Base-by-base conservation (phyloP, 129 eudicot species). In the Flaveria bidentis region DNA sequence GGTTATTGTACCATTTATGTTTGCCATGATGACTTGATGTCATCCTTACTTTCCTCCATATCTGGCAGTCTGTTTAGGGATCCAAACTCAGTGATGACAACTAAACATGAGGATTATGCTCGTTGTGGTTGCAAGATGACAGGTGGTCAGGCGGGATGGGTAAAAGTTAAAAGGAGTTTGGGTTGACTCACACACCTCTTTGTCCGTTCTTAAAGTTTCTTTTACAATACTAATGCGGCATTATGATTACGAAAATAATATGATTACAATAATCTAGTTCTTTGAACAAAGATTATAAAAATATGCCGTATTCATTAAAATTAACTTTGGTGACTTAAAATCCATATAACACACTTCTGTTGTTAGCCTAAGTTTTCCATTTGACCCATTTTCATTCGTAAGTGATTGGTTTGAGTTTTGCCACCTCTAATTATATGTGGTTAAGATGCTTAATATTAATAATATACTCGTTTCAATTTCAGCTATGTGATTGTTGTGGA, bases 401-500 rank as follows among this genome's bases (percentile, higher is more conserved):
- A 30, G 36, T 30, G 36, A 30, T 30, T 30, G 36, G 36, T 30
- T 30, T 30, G 36, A 30, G 4, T 30, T 30, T 28, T 20, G 39
- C 18, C 53, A 45, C 2, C 41, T 55, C 41, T 36, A 5, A 4
- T 0, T 36, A 36, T 36, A 36, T 36, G 41, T 5, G 6, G 8
- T 5, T 36, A 36, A 36, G 41, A 36, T 4, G 41, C 41, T 36
- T 36, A 5, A 36, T 36, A 36, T 6, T 36, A 36, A 36, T 5
- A 36, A 4, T 36, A 36, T 5, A 36, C 6, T 3, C 2, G 0
- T 62, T 62, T 28, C 36, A 60, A 20, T 57, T 86, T 77, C 92
- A 91, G 97, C 91, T 92, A 89, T 74, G 98, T 92, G 23, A 92
- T 92, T 39, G 98, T 92, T 36, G 96, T 90, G 52, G 98, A 92